Base-by-base conservation (phyloP, 257 asterid species). In the Coffea eugenioides region DNA sequence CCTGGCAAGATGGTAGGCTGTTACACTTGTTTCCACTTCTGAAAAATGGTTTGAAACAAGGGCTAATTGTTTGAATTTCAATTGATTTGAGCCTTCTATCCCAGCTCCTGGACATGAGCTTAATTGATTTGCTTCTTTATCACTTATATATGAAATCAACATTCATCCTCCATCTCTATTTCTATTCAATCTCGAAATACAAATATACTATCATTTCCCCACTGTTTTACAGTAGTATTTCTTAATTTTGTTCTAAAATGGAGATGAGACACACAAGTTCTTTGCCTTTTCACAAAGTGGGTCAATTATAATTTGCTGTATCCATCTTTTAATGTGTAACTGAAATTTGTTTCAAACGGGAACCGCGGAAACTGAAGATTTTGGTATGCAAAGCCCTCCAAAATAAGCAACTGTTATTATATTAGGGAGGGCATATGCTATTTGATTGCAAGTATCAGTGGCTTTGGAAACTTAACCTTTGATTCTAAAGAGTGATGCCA, bases 1-100 rank as follows among this genome's bases (percentile, higher is more conserved):
- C 96, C 68, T 94, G 98, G 98, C 73, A 51, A 79, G 93, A 91
- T 81, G 94, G 97, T 92, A 80, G 88, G 90, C 68, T 70, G 4
- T 71, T 49, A 69, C 21, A 62, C 18, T 20, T 23, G 21, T 80
- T 80, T 52, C n/a, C 68, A 23, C 25, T 56, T 72, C 25, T 69
- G 15, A 56, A 41, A 70, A 2, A 49, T 66, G 48, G 10, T 62
- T 13, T 23, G 9, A 72, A 51, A 36, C 46, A 25, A 56, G 20
- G 48, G 11, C 59, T 65, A 59, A 43, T 12, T 70, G 57, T 9
- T 70, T n/a, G 31, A 9, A 16, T 54, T 57, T 0, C 64, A 23
- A 3, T 61, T n/a, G n/a, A 23, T 61, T 25, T 6, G 12, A 57
- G 13, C 34, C 34, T 21, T 65, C 4, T 16, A 70, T 70, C 64